Evolutionary conservation across 768 basidiomycete species (phyloP), one percentile per base, ranked within the genome.

Genomic region (Phanerodontia chrysosporium): DNA sequence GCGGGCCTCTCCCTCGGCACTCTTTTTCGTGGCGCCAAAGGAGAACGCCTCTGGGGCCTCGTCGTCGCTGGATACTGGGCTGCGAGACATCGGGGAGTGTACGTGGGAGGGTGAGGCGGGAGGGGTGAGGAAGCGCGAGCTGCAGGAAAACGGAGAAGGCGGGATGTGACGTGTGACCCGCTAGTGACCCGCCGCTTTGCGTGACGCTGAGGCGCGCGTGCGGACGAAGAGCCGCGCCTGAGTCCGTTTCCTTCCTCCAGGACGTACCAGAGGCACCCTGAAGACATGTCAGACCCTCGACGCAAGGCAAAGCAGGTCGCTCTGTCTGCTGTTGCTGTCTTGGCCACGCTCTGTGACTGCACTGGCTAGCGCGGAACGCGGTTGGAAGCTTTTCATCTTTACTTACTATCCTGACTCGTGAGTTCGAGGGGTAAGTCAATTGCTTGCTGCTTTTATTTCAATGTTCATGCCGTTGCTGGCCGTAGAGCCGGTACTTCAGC

Each of bases 31-130:
- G 4, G 74, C 66, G 0, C 72, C 72, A n/a, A 80, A 78, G 0
- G 81, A 72, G 18, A 85, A 65, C 0, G 79, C 65, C 61, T 84
- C 83, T 1, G 84, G 84, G 1, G 76, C 75, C 1, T 83, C 79
- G 30, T 74, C 75, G 51, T 78, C 78, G 48, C 64, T 67, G 9
- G 63, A 62, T n/a, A 49, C 44, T 1, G 58, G 22, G 42, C 55
- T 57, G 24, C 16, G 54, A 12, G 59, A n/a, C 59, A 61, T 61
- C 10, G 22, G 36, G 14, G 28, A 42, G 27, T 16, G 30, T 7
- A 13, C 10, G 10, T 12, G 16, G 39, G 51, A 52, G 18, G 10
- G 30, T 28, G 51, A 2, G 12, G 29, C 30, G 29, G 28, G n/a
- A n/a, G n/a, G n/a, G n/a, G n/a, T n/a, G n/a, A n/a, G n/a, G n/a